A percentile compares a stretch with the other conserved stretches of the same genome.
Evolutionary conservation across 176 grass and related monocot species (phyloP).

Genomic region (Ananas comosus): DNA sequence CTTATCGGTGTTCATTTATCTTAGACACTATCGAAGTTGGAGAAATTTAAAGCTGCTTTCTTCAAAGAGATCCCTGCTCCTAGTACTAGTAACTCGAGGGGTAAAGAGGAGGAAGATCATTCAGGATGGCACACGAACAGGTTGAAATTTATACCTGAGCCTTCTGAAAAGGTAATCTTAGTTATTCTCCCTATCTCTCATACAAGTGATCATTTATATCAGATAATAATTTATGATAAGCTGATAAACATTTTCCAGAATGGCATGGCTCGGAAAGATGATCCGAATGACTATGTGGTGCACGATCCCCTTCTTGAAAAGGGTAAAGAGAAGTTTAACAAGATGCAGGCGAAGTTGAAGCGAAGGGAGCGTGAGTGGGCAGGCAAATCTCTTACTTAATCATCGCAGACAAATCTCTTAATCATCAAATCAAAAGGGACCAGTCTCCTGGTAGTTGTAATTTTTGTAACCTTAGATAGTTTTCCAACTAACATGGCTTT

Average conservation of each 20-base stretch:
- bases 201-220: neutral
- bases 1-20: slow-evolving; percentile 4
- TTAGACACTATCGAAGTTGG: slow-evolving; percentile 72
- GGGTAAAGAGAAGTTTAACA: slow-evolving; percentile 96
- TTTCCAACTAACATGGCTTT: too few species aligned
- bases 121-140: slow-evolving; percentile 55
- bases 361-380: slow-evolving; percentile 80
- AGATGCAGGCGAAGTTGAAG: slow-evolving; percentile 89
- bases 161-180: slow-evolving; percentile 44
- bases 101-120: slow-evolving; percentile 33
- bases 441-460: too few species aligned
- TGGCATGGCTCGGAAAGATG: slow-evolving; percentile 73
- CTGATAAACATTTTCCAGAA: slow-evolving; percentile 34
- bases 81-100: slow-evolving; percentile 29
- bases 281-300: slow-evolving; percentile 89
- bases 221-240: slow-evolving; percentile 7
- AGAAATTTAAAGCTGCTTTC: slow-evolving; percentile 62
- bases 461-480: too few species aligned
- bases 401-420: neutral
- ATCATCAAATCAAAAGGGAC: too few species aligned
- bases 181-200: neutral
- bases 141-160: slow-evolving; percentile 47
- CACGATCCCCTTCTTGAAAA: slow-evolving; percentile 93
- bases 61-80: slow-evolving; percentile 32
- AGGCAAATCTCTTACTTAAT: slow-evolving; percentile 92